These are phyloP conservation scores for Fraxinus nigra DNA, from an alignment of 305 asterid species.

Conservation along the genomic window DNA sequence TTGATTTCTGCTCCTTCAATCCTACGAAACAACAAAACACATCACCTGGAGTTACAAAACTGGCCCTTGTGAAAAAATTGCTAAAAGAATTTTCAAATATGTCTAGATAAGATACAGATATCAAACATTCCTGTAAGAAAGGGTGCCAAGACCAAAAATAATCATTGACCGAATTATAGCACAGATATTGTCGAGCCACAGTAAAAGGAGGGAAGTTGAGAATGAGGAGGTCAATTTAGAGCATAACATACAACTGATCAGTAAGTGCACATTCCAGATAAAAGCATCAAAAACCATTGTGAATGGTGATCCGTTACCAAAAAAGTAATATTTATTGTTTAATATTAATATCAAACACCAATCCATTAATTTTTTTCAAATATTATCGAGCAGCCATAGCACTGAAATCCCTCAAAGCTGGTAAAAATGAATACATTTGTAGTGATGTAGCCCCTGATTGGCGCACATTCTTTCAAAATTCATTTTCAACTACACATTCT, in stretches of 20 bases:
- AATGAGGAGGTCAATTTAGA: not conserved
- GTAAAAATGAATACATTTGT: not conserved
- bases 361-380: not conserved
- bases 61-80: constrained; percentile 11
- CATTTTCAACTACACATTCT: no score
- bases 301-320: not conserved
- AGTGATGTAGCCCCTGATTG: not conserved
- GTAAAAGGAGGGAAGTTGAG: not conserved
- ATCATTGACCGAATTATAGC: not conserved
- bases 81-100: not conserved
- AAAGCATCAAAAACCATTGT: not conserved
- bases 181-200: not conserved
- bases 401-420: not conserved
- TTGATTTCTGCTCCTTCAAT: constrained; percentile 98
- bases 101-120: not conserved
- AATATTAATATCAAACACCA: not conserved
- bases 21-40: constrained; percentile 41
- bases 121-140: not conserved
- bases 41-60: constrained; percentile 5
- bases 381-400: not conserved
- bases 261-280: not conserved
- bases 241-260: not conserved
- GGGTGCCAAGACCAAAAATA: not conserved
- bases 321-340: not conserved
- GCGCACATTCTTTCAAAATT: no score